Base-by-base conservation (phyloP, 345 rosid genomes). In the Gossypium anomalum region DNA sequence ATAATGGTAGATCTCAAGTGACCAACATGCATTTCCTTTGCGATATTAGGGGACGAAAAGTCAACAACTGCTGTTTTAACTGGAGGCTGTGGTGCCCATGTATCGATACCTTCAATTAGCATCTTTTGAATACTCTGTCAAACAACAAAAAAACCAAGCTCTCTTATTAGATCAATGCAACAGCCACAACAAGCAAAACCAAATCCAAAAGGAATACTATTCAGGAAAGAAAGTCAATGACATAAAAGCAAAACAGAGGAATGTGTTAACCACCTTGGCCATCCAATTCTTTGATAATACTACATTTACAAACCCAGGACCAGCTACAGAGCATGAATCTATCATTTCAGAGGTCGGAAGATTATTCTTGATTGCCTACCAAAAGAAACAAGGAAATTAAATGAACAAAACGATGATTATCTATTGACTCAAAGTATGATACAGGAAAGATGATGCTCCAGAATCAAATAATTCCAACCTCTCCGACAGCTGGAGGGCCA, bases 21-120 rank as follows among this genome's bases (percentile, higher is more conserved):
- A 78, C 99, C 99, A 75, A 95, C 99, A 79, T 95, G 99, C 99
- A 95, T 95, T 87, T 93, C 99, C 85, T 95, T 95, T 1, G 99
- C 99, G 71, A 95, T 93, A 81, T 95, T 95, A n/a, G 99, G 99
- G 3, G 99, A 95, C 22, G 98, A 95, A 83, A 95, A 95, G 83
- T 95, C 99, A 59, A 95, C 98, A 68, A 95, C 92, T 48, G 95
- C 99, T 78, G 84, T 87, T 86, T 87, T 86, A 27, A 91, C 76
- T 3, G 81, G 57, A 57, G 87, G 88, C 71, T 59, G 80, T 41
- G 99, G 99, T 4, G 99, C 89, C 96, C 96, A 95, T 71, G 90
- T 85, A 48, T 90, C 96, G 78, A 93, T 89, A 43, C 98, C 99
- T 51, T 85, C 78, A 66, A 76, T 77, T 20, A 95, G 93, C 99